Evolutionary conservation across 1,284 basidiomycete species (phyloP).

Genomic region (Exobasidium rhododendri): DNA sequence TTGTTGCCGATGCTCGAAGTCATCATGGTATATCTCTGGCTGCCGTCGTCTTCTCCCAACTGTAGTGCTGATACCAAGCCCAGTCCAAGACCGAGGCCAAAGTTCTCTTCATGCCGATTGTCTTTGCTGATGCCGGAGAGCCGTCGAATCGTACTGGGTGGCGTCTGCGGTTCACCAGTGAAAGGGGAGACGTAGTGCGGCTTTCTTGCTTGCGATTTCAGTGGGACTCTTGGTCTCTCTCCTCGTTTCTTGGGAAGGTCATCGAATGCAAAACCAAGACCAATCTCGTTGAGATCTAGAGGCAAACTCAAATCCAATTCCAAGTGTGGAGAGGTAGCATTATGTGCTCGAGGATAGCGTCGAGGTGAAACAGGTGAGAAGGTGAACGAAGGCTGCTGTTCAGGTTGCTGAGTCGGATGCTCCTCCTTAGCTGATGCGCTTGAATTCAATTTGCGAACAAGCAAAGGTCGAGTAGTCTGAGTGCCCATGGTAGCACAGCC

Average conservation of each 20-base stretch:
- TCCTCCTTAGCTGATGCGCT: background rate
- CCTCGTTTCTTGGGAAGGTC: background rate
- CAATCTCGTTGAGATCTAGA: constrained; percentile 9
- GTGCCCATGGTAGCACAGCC: background rate
- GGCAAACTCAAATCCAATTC: constrained; percentile 15
- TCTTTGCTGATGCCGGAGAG: background rate
- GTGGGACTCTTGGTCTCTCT: background rate
- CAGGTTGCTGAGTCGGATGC: background rate
- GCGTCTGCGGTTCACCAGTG: background rate
- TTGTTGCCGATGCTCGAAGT: too few species aligned
- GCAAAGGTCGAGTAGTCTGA: background rate
- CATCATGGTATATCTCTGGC: too few species aligned
- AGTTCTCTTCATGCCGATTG: background rate
- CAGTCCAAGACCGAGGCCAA: background rate
- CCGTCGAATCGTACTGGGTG: background rate
- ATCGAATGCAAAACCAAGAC: background rate
- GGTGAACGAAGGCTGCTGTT: background rate
- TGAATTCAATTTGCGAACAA: constrained; percentile 1
- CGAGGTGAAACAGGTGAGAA: background rate
- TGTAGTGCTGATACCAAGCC: background rate
- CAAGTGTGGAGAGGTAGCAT: constrained; percentile 13
- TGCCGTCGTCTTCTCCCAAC: background rate
- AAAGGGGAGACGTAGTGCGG: background rate
- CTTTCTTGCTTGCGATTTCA: background rate
- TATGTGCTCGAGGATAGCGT: constrained; percentile 2